phyloP scores from a whole-genome alignment of 2,329 filamentous ascomycete species.

The Phaeophleospora eucalypticola region DNA sequence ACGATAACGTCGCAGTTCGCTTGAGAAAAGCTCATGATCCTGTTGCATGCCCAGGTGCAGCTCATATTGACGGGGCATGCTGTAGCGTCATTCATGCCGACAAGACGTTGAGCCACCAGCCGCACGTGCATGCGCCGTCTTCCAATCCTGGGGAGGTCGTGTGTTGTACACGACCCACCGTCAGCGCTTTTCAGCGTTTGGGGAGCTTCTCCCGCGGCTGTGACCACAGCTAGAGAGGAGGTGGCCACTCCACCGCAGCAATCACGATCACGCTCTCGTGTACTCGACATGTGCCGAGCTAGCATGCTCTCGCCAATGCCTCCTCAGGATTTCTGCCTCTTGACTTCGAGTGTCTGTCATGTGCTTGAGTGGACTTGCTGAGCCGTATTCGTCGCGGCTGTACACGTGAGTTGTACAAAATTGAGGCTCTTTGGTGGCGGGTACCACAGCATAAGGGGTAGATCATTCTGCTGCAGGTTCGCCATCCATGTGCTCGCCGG shows the following conservation, averaged over 20 bases:
- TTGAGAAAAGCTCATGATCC: conserved; percentile 14
- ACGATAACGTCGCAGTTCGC: conserved; percentile 16
- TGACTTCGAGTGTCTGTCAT: neutral
- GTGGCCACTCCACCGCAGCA: conserved; percentile 3
- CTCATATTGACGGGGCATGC: conserved; percentile 8
- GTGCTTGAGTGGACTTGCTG: too few relatives aligned
- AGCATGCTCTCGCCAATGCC: neutral
- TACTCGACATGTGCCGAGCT: too few relatives aligned
- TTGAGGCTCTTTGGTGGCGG: conserved; percentile 6
- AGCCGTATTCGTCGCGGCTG: neutral
- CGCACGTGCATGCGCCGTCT: conserved; percentile 11
- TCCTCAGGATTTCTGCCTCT: neutral
- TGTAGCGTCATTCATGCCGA: conserved; percentile 4
- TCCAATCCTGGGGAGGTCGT: conserved; percentile 6
- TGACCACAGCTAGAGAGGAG: conserved; percentile 13
- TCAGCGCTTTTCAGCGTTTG: conserved; percentile 15
- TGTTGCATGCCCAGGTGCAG: conserved; percentile 5
- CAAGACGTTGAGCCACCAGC: conserved; percentile 18
- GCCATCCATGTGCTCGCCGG: conserved; percentile 15
- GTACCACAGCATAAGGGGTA: conserved; percentile 13
- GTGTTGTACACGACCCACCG: conserved; percentile 4
- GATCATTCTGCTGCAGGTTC: conserved; percentile 22
- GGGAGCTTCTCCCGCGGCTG: conserved; percentile 17
- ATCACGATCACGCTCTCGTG: neutral
- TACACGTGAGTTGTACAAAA: conserved; percentile 2